Percentiles rank a stretch among this genome's conserved stretches.
Conservation (phyloP, 495 filamentous ascomycete species). For the Hypoxylon intermedium region DNA sequence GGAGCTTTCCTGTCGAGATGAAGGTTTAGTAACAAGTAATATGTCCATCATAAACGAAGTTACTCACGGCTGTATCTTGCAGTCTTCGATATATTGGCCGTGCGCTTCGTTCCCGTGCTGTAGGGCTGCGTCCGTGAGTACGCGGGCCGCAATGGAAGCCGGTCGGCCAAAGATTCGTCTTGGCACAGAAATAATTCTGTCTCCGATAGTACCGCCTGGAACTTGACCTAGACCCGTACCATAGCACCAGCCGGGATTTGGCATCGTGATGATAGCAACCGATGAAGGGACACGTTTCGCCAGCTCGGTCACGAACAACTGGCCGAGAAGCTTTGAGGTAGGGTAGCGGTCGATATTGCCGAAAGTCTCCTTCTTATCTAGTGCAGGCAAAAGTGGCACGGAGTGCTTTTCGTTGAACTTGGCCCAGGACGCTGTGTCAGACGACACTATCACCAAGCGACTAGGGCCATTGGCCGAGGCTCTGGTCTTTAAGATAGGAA, state of each 20-base stretch:
- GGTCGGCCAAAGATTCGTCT: not conserved
- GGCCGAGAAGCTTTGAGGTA: slow-evolving; percentile 58
- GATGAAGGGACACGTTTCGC: slow-evolving; percentile 30
- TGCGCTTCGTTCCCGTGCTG: slow-evolving; percentile 18
- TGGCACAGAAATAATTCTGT: not conserved
- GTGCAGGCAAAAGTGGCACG: slow-evolving; percentile 44
- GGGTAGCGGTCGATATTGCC: slow-evolving; percentile 44
- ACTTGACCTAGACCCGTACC: not conserved
- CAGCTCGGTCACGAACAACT: slow-evolving; percentile 56
- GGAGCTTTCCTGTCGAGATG: slow-evolving; percentile 4
- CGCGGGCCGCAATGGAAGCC: slow-evolving; percentile 6
- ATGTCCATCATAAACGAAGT: too few species aligned
- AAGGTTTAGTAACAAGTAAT: not conserved
- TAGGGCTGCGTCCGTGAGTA: slow-evolving; percentile 22
- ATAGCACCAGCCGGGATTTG: slow-evolving; percentile 1
- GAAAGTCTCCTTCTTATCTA: slow-evolving; percentile 44
- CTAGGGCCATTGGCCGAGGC: slow-evolving; percentile 4
- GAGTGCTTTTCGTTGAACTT: slow-evolving; percentile 45
- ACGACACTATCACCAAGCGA: slow-evolving; percentile 48
- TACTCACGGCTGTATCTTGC: slow-evolving; percentile 31
- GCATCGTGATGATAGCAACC: not conserved
- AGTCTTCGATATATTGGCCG: slow-evolving; percentile 32
- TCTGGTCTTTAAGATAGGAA: slow-evolving; percentile 47
- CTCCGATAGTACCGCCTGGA: not conserved
- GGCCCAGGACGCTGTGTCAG: slow-evolving; percentile 43